Percentiles rank a stretch among this genome's conserved stretches.
phyloP scores from a whole-genome alignment of 202 grass and related monocot genomes.

The Cymbopogon flexuosus region DNA sequence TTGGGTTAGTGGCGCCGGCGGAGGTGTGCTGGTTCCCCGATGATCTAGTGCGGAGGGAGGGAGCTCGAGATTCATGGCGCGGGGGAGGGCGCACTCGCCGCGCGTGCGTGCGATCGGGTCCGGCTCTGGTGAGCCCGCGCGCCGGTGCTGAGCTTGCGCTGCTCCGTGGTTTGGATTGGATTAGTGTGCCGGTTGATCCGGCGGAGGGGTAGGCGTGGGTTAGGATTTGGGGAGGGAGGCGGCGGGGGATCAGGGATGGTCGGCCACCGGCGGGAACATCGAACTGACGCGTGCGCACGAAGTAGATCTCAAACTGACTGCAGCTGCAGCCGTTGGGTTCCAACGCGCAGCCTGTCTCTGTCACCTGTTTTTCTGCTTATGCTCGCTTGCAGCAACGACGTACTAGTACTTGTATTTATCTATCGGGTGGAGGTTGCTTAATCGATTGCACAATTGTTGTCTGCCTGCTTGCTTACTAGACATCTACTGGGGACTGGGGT shows the following conservation, averaged over 20 bases:
- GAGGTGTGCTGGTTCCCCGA: neutral
- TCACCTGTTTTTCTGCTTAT: neutral
- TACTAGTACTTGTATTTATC: neutral
- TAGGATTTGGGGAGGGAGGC: neutral
- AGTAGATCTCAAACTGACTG: slow-evolving; percentile 30
- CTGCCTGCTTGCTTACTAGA: neutral
- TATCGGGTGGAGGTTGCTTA: neutral
- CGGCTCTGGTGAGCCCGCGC: neutral
- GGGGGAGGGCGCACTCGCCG: neutral
- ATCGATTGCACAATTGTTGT: neutral
- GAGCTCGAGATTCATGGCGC: slow-evolving; percentile 6
- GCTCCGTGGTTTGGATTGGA: neutral
- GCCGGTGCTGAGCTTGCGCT: neutral
- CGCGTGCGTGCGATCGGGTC: slow-evolving; percentile 28
- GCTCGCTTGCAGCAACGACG: neutral
- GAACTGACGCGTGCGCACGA: neutral
- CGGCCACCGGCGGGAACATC: neutral
- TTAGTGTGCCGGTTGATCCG: neutral
- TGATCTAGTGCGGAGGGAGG: neutral
- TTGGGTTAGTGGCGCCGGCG: neutral
- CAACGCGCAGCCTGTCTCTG: neutral
- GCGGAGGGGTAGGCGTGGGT: neutral
- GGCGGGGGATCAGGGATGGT: neutral
- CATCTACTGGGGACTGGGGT: neutral
- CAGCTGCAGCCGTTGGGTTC: neutral